Evolutionary conservation across 139 green algal species (phyloP).

Genomic region (Volvox reticuliferus): DNA sequence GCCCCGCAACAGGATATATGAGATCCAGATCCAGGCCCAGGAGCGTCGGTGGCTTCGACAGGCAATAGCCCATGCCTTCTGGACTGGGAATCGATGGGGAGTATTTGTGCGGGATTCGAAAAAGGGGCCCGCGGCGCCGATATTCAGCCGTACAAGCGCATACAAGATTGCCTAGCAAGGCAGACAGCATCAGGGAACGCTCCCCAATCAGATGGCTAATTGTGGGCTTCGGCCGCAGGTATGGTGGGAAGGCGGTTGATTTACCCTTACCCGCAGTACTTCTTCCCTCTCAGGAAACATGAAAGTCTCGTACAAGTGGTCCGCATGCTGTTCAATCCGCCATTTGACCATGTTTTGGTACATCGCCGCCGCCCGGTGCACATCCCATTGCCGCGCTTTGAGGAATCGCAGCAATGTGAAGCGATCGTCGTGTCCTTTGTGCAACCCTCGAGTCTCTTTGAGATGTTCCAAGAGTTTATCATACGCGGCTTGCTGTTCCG

Average conservation of each 20-base stretch:
- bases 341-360: conserved; percentile 57
- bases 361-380: conserved; percentile 30
- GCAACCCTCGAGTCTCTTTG: background rate
- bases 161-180: no score
- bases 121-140: no score
- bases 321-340: conserved; percentile 31
- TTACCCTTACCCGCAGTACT: conserved; percentile 29
- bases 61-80: no score
- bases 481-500: conserved; percentile 31
- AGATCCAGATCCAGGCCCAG: no score
- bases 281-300: background rate
- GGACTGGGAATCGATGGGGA: no score
- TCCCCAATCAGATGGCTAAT: no score
- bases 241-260: background rate
- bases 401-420: conserved; percentile 56
- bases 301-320: conserved; percentile 27
- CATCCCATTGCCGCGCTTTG: conserved; percentile 51
- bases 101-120: no score
- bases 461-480: conserved; percentile 35
- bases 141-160: no score
- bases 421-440: conserved; percentile 46
- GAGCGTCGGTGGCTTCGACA: no score
- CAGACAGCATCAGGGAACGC: no score
- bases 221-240: no score
- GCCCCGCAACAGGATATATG: no score